Evolutionary conservation across 176 grass and related monocot genomes (phyloP).

Genomic region (Aegilops speltoides): DNA sequence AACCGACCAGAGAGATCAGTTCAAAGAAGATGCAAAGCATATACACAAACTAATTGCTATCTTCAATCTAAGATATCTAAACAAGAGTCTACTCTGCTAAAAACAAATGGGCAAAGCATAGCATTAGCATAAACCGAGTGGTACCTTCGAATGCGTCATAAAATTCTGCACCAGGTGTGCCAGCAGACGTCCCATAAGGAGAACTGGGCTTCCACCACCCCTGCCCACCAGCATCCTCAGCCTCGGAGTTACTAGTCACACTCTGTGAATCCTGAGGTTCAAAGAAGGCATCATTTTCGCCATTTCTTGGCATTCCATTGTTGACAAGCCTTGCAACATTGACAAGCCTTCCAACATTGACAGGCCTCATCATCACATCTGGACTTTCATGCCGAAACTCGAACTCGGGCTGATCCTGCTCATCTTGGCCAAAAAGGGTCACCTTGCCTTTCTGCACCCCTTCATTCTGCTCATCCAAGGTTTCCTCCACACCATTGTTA

Average conservation of each 20-base stretch:
- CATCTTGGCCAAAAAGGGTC: constrained; percentile 5
- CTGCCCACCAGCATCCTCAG: constrained; percentile 48
- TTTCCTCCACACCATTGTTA: not conserved
- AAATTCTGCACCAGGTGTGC: constrained; percentile 61
- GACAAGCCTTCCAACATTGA: constrained; percentile 33
- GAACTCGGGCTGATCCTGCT: constrained; percentile 33
- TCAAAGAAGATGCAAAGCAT: not conserved
- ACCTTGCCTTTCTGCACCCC: constrained; percentile 29
- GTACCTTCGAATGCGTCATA: constrained; percentile 96
- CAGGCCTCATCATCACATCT: constrained; percentile 26
- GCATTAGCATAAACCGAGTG: not conserved
- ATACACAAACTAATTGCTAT: not conserved
- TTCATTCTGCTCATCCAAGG: constrained; percentile 1
- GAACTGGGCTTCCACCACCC: constrained; percentile 57
- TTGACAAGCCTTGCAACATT: constrained; percentile 28
- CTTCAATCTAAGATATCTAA: not conserved
- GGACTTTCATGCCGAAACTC: constrained; percentile 29
- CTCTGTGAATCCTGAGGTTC: constrained; percentile 65
- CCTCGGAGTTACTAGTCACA: constrained; percentile 50
- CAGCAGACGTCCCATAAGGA: constrained; percentile 29
- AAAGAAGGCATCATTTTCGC: constrained; percentile 58
- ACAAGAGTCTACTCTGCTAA: not conserved
- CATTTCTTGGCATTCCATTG: constrained; percentile 29
- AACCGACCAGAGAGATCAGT: not conserved
- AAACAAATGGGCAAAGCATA: not conserved